Conservation (phyloP, 2,329 filamentous ascomycete species). For the Fusarium caatingaense region DNA sequence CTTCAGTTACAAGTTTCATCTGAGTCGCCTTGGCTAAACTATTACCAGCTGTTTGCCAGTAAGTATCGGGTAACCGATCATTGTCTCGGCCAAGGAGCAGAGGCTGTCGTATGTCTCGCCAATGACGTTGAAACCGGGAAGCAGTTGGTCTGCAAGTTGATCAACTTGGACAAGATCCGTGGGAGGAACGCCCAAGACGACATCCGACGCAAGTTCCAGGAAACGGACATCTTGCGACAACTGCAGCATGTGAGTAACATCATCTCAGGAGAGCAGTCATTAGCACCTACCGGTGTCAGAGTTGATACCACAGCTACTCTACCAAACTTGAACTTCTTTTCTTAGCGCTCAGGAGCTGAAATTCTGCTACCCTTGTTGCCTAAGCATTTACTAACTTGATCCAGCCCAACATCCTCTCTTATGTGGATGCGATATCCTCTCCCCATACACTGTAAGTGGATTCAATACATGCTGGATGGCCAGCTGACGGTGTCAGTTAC, state of each 20-base stretch:
- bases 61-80: slow-evolving; percentile 51
- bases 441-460: slow-evolving; percentile 57
- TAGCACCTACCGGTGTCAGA: background rate
- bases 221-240: slow-evolving; percentile 64
- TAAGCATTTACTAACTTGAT: slow-evolving; percentile 19
- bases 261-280: background rate
- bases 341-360: background rate
- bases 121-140: slow-evolving; percentile 62
- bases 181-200: slow-evolving; percentile 44
- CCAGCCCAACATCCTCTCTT: slow-evolving; percentile 66
- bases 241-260: slow-evolving; percentile 62
- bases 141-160: slow-evolving; percentile 77
- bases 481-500: slow-evolving; percentile 53
- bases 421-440: slow-evolving; percentile 63
- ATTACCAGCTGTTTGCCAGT: slow-evolving; percentile 48
- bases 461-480: background rate
- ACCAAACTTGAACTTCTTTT: background rate
- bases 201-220: slow-evolving; percentile 57
- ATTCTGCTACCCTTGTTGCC: too few relatives aligned
- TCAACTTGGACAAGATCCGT: slow-evolving; percentile 59
- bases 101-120: slow-evolving; percentile 54
- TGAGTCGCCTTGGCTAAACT: background rate
- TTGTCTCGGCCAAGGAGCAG: slow-evolving; percentile 53
- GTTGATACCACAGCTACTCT: background rate
- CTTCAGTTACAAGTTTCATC: too few relatives aligned